phyloP scores from a whole-genome alignment of 106 monocot species.

The Vanilla planifolia region DNA sequence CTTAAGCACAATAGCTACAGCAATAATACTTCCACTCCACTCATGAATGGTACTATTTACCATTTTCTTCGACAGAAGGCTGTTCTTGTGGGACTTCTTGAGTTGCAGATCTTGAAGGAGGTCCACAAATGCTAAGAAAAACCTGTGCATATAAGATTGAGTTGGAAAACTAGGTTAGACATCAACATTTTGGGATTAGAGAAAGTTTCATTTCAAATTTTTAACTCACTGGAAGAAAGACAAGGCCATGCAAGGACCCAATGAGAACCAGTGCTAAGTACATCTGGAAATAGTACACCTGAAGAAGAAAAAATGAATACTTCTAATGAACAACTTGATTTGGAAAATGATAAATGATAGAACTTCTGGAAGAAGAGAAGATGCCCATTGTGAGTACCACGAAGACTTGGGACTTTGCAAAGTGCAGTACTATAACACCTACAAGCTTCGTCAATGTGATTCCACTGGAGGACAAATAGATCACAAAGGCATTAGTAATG shows the following conservation, averaged over 20 bases:
- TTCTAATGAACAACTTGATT: background rate
- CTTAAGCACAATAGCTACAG: too few species aligned
- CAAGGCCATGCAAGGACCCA: constrained; percentile 89
- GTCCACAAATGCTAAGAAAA: constrained; percentile 81
- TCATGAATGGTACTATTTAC: background rate
- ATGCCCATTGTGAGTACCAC: constrained; percentile 50
- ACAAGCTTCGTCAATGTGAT: constrained; percentile 96
- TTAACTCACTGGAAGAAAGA: constrained; percentile 81
- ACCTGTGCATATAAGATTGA: constrained; percentile 37
- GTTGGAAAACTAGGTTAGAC: background rate
- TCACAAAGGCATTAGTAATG: background rate
- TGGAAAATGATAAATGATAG: background rate
- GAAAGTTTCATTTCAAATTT: background rate
- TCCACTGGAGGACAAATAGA: constrained; percentile 54
- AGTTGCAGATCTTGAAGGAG: constrained; percentile 38
- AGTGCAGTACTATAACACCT: constrained; percentile 84
- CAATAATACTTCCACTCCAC: too few species aligned
- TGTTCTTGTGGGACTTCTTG: constrained; percentile 22
- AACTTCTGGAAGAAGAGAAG: background rate
- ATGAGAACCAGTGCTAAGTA: constrained; percentile 85
- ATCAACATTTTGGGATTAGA: background rate
- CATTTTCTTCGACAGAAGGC: constrained; percentile 2
- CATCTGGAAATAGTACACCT: constrained; percentile 99
- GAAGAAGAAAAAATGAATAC: constrained; percentile 10
- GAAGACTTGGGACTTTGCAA: constrained; percentile 87